Conservation (phyloP, 1,139 yeast species). For the Magnusiomyces sp. region DNA sequence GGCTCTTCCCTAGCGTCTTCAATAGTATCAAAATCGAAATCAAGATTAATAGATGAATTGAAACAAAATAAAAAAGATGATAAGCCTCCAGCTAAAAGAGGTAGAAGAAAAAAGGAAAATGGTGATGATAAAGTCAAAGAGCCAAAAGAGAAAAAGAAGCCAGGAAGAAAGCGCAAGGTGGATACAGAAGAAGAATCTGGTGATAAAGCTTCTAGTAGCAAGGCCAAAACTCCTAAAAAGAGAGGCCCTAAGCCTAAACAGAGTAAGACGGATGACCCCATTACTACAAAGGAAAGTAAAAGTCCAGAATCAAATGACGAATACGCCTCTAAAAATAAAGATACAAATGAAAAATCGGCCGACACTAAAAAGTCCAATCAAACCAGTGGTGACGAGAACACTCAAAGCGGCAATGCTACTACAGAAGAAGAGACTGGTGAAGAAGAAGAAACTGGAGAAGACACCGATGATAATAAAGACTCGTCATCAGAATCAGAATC, state of each 20-base stretch:
- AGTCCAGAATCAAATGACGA: not conserved
- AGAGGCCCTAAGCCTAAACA: not conserved
- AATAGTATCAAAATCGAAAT: not conserved
- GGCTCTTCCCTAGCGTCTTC: not conserved
- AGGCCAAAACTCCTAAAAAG: not conserved
- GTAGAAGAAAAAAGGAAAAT: not conserved
- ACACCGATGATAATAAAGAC: not conserved
- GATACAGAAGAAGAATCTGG: not conserved
- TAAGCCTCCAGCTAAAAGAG: not conserved
- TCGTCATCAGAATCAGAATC: too few species aligned
- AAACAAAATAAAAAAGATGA: not conserved
- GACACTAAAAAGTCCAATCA: not conserved
- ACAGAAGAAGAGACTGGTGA: conserved; percentile 6
- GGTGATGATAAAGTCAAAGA: not conserved
- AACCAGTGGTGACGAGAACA: not conserved
- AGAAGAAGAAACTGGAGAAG: conserved; percentile 1
- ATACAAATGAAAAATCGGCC: not conserved
- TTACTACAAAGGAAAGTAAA: not conserved
- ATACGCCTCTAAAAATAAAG: not conserved
- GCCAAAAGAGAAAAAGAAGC: conserved; percentile 1
- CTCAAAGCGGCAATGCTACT: not conserved
- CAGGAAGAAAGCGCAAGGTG: conserved; percentile 1
- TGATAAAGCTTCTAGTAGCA: not conserved
- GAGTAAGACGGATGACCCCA: not conserved
- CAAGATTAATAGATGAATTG: not conserved